A percentile compares a stretch with the other conserved stretches of the same genome.
Conservation (phyloP, 164 flowering plant species). For the Buxus sempervirens region DNA sequence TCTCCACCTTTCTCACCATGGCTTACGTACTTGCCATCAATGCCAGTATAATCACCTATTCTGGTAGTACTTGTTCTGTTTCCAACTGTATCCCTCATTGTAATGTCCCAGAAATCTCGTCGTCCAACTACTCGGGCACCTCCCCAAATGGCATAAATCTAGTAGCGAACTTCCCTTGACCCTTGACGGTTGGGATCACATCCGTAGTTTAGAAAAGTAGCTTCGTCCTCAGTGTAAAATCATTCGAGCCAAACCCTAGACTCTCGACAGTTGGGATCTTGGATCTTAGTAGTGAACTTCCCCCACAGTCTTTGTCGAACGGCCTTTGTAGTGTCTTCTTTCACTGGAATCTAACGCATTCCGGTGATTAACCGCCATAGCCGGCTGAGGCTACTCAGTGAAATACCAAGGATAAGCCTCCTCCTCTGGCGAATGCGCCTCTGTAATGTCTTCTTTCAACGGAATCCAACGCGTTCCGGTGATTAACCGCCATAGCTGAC, state of each 20-base stretch:
- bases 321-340: constrained; percentile 43
- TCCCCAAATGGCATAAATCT: too few relatives aligned
- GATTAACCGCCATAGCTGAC: neutral
- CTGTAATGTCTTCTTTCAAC: constrained; percentile 36
- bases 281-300: constrained; percentile 56
- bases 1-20: too few relatives aligned
- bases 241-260: constrained; percentile 57
- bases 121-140: too few relatives aligned
- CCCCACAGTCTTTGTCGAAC: constrained; percentile 60
- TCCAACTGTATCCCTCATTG: too few relatives aligned
- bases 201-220: too few relatives aligned
- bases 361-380: neutral
- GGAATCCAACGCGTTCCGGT: neutral
- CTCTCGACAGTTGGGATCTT: constrained; percentile 44
- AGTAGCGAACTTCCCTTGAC: too few relatives aligned
- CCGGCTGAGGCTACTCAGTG: constrained; percentile 3
- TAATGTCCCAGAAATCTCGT: too few relatives aligned
- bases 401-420: too few relatives aligned
- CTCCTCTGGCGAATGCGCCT: constrained; percentile 52
- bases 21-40: too few relatives aligned
- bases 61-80: too few relatives aligned
- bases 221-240: constrained; percentile 44
- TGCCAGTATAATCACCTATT: too few relatives aligned
- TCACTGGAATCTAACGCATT: neutral
- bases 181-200: too few relatives aligned